Evolutionary conservation across 352 stramenopile species (phyloP), one percentile per base, ranked within the genome.

Genomic region (Lagenidium giganteum): DNA sequence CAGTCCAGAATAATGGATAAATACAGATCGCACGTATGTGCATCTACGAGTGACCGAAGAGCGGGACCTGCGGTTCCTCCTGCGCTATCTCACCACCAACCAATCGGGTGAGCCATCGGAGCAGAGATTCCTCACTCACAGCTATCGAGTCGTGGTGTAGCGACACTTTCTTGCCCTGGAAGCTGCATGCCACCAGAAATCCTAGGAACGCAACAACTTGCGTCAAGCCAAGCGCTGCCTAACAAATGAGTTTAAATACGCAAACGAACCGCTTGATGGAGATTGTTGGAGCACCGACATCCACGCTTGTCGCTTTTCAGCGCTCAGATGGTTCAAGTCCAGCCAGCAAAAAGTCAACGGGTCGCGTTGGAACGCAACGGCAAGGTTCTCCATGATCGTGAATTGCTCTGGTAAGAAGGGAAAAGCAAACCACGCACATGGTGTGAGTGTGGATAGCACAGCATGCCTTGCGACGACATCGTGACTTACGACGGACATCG

Each of bases 341-440:
- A 83, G 36, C 82, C 82, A 93, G 44, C 70, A 87, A 45, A 90
- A 88, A 4, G 73, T 87, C 12, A 93, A 33, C 8, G 82, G 78
- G 45, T 93, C 82, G 22, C 61, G 68, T 20, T 69, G 65, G 45
- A 89, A 88, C 47, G 87, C 76, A 8, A 48, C 62, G 3, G 78
- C 70, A 1, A 88, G 57, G 24, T 73, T 83, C 35, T 90, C 77
- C 9, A 88, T 64, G 14, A 73, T 32, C 13, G 44, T 59, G 37
- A 87, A 85, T 58, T 93, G 82, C 16, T 87, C 79, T 91, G 32
- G 22, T 47, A 56, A n/a, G 21, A 46, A 26, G 11, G 5, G n/a
- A 23, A 24, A 0, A 21, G 39, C 21, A 7, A 8, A 29, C 38
- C 16, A 7, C 4, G 16, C 28, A 36, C 8, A 28, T 1, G 3